Evolutionary conservation across 2,329 filamentous ascomycete species (phyloP).

Genomic region (Cladophialophora bantiana): DNA sequence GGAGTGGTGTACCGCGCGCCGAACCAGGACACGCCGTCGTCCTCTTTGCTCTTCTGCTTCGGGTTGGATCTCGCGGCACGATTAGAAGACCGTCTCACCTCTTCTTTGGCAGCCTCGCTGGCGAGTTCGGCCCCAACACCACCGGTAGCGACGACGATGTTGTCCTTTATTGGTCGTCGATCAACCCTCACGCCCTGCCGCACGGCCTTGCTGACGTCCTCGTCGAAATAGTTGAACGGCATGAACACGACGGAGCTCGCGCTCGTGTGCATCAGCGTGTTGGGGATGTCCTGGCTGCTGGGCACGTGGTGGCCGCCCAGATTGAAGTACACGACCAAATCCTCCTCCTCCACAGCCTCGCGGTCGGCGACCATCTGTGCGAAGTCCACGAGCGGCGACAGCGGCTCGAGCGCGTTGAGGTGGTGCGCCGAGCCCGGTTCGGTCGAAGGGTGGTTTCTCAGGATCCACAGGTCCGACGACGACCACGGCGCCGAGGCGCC

Average conservation of each 20-base stretch:
- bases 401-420: slow-evolving; percentile 30
- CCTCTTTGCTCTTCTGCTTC: background rate
- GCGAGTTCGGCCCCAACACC: background rate
- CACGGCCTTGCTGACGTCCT: slow-evolving; percentile 22
- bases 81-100: slow-evolving; percentile 14
- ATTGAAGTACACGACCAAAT: slow-evolving; percentile 59
- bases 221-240: slow-evolving; percentile 37
- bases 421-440: slow-evolving; percentile 30
- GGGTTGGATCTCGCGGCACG: background rate
- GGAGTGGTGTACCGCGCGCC: slow-evolving; percentile 24
- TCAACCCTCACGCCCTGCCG: slow-evolving; percentile 32
- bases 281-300: slow-evolving; percentile 49
- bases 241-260: slow-evolving; percentile 35
- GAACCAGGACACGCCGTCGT: slow-evolving; percentile 24
- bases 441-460: slow-evolving; percentile 31
- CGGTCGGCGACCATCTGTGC: slow-evolving; percentile 27
- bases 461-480: slow-evolving; percentile 29
- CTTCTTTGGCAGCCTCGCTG: slow-evolving; percentile 17
- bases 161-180: slow-evolving; percentile 3
- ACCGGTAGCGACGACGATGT: background rate
- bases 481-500: slow-evolving; percentile 32
- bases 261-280: slow-evolving; percentile 43
- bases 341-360: slow-evolving; percentile 33
- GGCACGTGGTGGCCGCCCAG: slow-evolving; percentile 61
- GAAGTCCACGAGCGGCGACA: slow-evolving; percentile 31